Evolutionary conservation across 1,284 basidiomycete genomes (phyloP).

Genomic region (Phaffia rhodozyma): DNA sequence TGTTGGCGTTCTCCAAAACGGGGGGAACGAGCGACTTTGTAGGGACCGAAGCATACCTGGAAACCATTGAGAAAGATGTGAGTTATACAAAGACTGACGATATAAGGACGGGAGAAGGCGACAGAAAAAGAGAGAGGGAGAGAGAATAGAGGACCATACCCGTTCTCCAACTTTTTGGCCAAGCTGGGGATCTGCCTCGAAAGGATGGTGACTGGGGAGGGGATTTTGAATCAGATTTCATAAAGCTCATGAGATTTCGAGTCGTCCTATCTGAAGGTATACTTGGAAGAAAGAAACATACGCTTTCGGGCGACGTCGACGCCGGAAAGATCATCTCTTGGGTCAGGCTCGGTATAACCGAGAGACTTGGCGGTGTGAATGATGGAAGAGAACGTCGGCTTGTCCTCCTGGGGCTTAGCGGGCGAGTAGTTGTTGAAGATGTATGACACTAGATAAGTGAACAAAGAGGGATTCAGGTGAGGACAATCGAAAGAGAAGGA

Average conservation of each 20-base stretch:
- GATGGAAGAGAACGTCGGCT: constrained; percentile 65
- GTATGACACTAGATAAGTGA: constrained; percentile 53
- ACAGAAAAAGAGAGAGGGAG: too few relatives aligned
- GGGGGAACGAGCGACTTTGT: constrained; percentile 78
- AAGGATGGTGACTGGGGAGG: constrained; percentile 59
- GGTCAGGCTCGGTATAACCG: constrained; percentile 97
- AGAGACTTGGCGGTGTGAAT: constrained; percentile 79
- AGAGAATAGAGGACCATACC: constrained; percentile 24
- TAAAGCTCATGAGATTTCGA: background rate
- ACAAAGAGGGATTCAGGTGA: background rate
- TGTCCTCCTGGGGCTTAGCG: constrained; percentile 42
- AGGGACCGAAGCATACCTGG: constrained; percentile 66
- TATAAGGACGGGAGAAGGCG: too few relatives aligned
- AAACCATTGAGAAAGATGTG: constrained; percentile 22
- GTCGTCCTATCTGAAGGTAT: too few relatives aligned
- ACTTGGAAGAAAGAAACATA: too few relatives aligned
- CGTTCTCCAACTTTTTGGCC: background rate
- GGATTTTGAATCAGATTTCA: too few relatives aligned
- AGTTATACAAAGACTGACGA: constrained; percentile 29
- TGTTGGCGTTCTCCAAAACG: constrained; percentile 52
- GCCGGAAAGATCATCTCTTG: constrained; percentile 89
- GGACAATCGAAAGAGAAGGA: background rate
- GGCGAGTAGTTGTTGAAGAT: constrained; percentile 96
- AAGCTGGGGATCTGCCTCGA: constrained; percentile 27
- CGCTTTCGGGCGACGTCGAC: constrained; percentile 90